Evolutionary conservation across 1,139 yeast genomes (phyloP).

Genomic region (Geotrichum australiense): DNA sequence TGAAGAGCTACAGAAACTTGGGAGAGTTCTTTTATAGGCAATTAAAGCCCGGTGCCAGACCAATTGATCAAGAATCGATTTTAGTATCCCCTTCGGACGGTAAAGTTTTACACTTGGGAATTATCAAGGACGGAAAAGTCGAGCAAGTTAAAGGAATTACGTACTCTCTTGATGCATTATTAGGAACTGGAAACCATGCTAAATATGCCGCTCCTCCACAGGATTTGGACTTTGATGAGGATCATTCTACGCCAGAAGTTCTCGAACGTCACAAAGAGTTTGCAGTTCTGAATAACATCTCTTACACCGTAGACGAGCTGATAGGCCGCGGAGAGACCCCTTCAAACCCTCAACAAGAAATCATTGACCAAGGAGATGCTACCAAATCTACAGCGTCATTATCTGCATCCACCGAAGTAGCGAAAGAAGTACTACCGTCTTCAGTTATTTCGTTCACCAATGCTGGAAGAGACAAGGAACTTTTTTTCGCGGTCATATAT

Average conservation of each 20-base stretch:
- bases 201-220: conserved; percentile 57
- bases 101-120: conserved; percentile 75
- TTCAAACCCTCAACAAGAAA: conserved; percentile 20
- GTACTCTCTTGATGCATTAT: conserved; percentile 79
- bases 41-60: conserved; percentile 73
- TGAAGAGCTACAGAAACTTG: conserved; percentile 65
- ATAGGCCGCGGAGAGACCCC: conserved; percentile 43
- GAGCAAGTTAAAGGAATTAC: conserved; percentile 98
- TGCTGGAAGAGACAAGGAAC: conserved; percentile 44
- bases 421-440: conserved; percentile 26
- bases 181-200: conserved; percentile 46
- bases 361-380: conserved; percentile 33
- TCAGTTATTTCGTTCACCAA: conserved; percentile 27
- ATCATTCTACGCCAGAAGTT: conserved; percentile 25
- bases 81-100: conserved; percentile 95
- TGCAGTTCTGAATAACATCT: conserved; percentile 70
- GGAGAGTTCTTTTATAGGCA: conserved; percentile 89
- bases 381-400: conserved; percentile 21
- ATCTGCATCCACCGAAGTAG: conserved; percentile 19
- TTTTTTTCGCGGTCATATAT: conserved; percentile 86
- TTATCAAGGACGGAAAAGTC: conserved; percentile 72
- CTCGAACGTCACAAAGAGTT: conserved; percentile 62
- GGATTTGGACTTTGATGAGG: conserved; percentile 41
- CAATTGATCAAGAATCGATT: conserved; percentile 51
- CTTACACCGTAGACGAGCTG: conserved; percentile 63